Conservation (phyloP, 2,329 filamentous ascomycete genomes). For the Fusarium transvaalense region DNA sequence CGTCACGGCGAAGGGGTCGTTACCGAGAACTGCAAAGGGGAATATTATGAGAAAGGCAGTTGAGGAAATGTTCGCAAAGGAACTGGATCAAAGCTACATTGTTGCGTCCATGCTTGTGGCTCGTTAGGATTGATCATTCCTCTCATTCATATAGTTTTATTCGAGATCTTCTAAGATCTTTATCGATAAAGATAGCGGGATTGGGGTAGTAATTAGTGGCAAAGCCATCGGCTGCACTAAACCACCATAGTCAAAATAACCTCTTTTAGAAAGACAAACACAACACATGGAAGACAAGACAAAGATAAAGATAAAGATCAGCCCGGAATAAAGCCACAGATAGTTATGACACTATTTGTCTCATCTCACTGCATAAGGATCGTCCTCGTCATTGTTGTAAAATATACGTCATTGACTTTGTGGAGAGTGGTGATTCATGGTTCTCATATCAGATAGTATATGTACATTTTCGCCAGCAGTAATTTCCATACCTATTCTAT, state of each 20-base stretch:
- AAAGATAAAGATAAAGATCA: too few species aligned
- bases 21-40: slow-evolving; percentile 7
- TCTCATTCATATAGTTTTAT: neutral
- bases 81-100: neutral
- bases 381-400: neutral
- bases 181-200: too few species aligned
- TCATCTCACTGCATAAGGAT: neutral
- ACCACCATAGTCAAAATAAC: neutral
- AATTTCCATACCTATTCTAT: accelerated
- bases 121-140: too few species aligned
- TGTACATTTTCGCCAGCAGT: neutral
- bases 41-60: slow-evolving; percentile 14
- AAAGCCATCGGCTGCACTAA: neutral
- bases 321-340: neutral
- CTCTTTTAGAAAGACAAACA: too few species aligned
- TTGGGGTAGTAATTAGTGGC: neutral
- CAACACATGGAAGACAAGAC: accelerated
- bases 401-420: slow-evolving; percentile 26
- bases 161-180: neutral
- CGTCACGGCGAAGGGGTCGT: neutral
- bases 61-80: neutral
- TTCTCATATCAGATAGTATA: slow-evolving; percentile 1
- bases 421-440: slow-evolving; percentile 30
- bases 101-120: neutral
- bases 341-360: neutral